These are phyloP conservation scores for Aspergillus pseudoglaucus DNA, from an alignment of 2,329 filamentous ascomycete genomes.

Conservation along the genomic window DNA sequence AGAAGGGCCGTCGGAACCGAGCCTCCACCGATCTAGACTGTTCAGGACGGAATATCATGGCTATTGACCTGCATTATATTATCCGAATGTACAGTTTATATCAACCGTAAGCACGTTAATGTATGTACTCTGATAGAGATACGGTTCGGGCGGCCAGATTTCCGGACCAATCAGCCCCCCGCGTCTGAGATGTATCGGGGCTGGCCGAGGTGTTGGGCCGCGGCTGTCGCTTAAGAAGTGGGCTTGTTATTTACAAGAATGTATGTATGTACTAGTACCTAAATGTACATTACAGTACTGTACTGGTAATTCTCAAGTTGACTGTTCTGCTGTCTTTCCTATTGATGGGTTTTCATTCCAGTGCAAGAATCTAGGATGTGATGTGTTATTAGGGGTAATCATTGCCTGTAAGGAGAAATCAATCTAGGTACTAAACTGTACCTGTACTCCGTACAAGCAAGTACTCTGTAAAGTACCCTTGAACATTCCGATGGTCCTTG, in stretches of 20 bases:
- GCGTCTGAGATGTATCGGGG: neutral
- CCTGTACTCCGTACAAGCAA: neutral
- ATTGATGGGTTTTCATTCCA: neutral
- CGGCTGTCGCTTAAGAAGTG: constrained; percentile 2
- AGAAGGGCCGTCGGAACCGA: constrained; percentile 10
- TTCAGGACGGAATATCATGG: too few species aligned
- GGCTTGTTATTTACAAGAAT: constrained; percentile 15
- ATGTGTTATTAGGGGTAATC: too few species aligned
- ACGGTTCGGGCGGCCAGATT: constrained; percentile 24
- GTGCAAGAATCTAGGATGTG: too few species aligned
- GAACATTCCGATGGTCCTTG: constrained; percentile 2
- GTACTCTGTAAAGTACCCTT: neutral
- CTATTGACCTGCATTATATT: too few species aligned
- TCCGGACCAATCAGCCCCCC: neutral
- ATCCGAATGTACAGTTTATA: too few species aligned
- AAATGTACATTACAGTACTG: neutral
- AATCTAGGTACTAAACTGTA: neutral
- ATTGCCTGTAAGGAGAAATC: neutral
- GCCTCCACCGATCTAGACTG: constrained; percentile 6
- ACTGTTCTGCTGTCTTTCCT: neutral
- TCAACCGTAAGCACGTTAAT: too few species aligned
- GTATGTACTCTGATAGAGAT: constrained; percentile 14
- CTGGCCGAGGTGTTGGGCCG: neutral
- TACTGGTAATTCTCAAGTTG: neutral
- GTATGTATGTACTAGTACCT: neutral